Conservation (phyloP, 805 yeast species). For the Huiozyma naganishii region DNA sequence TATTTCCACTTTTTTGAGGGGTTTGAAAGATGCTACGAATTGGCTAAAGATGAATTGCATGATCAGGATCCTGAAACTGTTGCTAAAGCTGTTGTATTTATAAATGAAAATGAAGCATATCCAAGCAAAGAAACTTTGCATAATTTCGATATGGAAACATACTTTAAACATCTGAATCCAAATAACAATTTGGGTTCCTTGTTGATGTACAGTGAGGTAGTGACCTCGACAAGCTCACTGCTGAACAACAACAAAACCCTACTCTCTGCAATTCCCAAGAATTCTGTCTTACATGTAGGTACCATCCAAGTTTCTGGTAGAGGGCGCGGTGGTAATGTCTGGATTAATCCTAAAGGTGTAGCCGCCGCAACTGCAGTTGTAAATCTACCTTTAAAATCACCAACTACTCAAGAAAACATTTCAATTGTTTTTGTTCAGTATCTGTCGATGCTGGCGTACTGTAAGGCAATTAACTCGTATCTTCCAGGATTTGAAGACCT, state of each 20-base stretch:
- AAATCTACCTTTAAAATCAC: constrained; percentile 38
- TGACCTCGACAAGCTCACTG: constrained; percentile 76
- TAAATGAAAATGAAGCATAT: constrained; percentile 31
- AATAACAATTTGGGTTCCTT: constrained; percentile 45
- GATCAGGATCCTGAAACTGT: constrained; percentile 45
- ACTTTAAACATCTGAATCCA: constrained; percentile 32
- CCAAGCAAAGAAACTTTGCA: constrained; percentile 56
- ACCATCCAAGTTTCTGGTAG: constrained; percentile 82
- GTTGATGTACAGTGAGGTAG: constrained; percentile 73
- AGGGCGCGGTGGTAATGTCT: constrained; percentile 89
- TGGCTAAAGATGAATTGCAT: constrained; percentile 7
- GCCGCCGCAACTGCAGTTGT: constrained; percentile 69
- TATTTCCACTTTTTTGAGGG: constrained; percentile 16
- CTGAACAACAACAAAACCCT: constrained; percentile 61
- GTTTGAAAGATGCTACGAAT: constrained; percentile 5
- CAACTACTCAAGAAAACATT: constrained; percentile 33
- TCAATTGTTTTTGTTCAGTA: constrained; percentile 82
- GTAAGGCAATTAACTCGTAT: constrained; percentile 62
- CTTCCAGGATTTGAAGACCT: constrained; percentile 54
- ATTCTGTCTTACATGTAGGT: constrained; percentile 37
- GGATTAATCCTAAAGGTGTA: constrained; percentile 94
- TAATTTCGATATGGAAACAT: constrained; percentile 53
- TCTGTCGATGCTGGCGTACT: constrained; percentile 68
- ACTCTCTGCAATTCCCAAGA: constrained; percentile 36
- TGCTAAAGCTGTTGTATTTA: constrained; percentile 39